Conservation (phyloP, 2,329 filamentous ascomycete genomes). For the Aspergillus candidus region DNA sequence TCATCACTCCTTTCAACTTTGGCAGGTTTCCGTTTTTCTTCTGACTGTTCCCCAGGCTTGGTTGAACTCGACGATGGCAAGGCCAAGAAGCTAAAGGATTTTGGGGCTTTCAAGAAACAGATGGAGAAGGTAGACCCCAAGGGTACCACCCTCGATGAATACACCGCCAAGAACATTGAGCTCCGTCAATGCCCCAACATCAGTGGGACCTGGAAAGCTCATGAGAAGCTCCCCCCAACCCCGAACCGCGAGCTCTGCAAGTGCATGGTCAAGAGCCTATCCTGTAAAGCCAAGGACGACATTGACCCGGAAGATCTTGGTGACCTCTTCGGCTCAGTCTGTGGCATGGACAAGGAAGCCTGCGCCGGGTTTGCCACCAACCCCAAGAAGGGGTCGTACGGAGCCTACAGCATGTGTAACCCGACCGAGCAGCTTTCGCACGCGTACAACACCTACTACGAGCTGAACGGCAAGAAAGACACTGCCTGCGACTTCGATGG, state of each 20-base stretch:
- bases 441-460: conserved; percentile 40
- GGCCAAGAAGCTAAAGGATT: conserved; percentile 66
- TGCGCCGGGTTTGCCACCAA: conserved; percentile 38
- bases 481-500: conserved; percentile 40
- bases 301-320: conserved; percentile 56
- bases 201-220: conserved; percentile 60
- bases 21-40: background rate
- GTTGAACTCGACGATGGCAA: conserved; percentile 58
- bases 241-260: conserved; percentile 72
- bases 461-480: conserved; percentile 29
- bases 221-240: conserved; percentile 64
- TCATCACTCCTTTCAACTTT: background rate
- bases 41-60: conserved; percentile 17
- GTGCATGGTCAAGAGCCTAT: conserved; percentile 71
- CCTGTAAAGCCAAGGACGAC: conserved; percentile 58
- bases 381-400: conserved; percentile 36
- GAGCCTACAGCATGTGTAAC: conserved; percentile 41
- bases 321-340: conserved; percentile 57
- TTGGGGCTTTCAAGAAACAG: conserved; percentile 61
- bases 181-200: conserved; percentile 63
- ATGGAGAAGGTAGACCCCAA: conserved; percentile 61
- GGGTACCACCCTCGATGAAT: conserved; percentile 57
- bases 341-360: conserved; percentile 27
- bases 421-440: conserved; percentile 37
- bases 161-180: conserved; percentile 65